These are phyloP conservation scores for Hibiscus mutabilis DNA, from an alignment of 345 rosid species.

Conservation along the genomic window DNA sequence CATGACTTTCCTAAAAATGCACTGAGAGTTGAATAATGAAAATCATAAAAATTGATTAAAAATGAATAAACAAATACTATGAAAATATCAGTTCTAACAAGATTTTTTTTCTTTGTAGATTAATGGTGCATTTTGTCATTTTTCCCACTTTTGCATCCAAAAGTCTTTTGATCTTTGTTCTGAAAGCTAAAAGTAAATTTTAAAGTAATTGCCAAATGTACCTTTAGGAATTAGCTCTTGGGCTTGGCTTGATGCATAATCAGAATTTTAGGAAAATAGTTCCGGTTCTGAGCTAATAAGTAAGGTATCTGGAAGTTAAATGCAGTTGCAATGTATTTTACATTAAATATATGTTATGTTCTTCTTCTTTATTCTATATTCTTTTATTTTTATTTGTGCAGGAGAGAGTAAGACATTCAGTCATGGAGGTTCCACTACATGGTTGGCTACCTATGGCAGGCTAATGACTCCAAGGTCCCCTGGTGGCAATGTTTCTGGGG, in stretches of 20 bases:
- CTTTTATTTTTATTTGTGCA: constrained; percentile 5
- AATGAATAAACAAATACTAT: background rate
- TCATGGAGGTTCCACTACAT: constrained; percentile 27
- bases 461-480: constrained; percentile 40
- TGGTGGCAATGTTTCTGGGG: constrained; percentile 24
- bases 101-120: too few relatives aligned
- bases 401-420: constrained; percentile 29
- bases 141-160: too few relatives aligned
- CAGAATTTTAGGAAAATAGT: background rate
- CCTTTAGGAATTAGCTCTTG: too few relatives aligned
- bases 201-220: too few relatives aligned
- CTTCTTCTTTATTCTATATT: background rate
- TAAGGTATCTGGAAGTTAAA: background rate
- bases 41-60: background rate
- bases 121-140: too few relatives aligned
- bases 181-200: too few relatives aligned
- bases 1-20: background rate
- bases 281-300: background rate
- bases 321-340: background rate
- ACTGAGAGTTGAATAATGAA: constrained; percentile 3
- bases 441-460: constrained; percentile 34
- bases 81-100: background rate
- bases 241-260: too few relatives aligned
- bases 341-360: constrained; percentile 1
- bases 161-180: too few relatives aligned